Base-by-base conservation (phyloP, 768 basidiomycete species). In the Cystofilobasidium bisporidii region DNA sequence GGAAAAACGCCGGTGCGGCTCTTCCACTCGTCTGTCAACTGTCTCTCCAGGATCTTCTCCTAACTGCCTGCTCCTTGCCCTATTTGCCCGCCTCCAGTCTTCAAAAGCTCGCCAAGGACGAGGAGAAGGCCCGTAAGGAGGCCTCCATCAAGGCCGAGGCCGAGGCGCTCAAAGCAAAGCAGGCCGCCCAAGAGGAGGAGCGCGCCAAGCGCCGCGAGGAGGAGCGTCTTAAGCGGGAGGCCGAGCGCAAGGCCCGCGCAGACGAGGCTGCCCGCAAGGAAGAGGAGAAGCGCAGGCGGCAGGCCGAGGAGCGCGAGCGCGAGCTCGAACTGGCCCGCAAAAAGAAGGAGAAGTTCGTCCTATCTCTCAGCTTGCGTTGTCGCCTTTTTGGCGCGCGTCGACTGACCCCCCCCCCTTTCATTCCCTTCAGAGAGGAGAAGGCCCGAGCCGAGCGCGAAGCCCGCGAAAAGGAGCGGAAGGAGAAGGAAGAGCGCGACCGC, bases 41-140 rank as follows among this genome's bases (percentile, higher is more conserved):
- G 43, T 57, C 61, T 70, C 24, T 30, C 10, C 41, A 9, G 50
- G 28, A 2, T 12, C 28, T 3, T 17, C 22, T 33, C 22, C 36
- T 64, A 33, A 67, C 40, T 15, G 47, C 3, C 50, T 65, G 14
- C 26, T 38, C 56, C 22, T 24, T 24, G 32, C 9, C 20, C 59
- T 6, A 17, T 22, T 26, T 30, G 2, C 45, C 48, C 72, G 36
- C 36, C 12, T 12, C 6, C 36, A 97, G 93, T 79, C 85, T 84
- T 76, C 92, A 96, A 80, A 96, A 94, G 78, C 81, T 84, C 71
- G 88, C 87, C 50, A 94, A 94, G 75, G 96, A 98, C 70, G 89
- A 91, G 75, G 92, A 93, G 77, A 84, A 85, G 69, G 89, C 89
- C 11, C 83, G 82, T 26, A 84, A 84, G 71, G 88, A 89, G 26